phyloP scores from a whole-genome alignment of 2,329 filamentous ascomycete genomes.

The Phialocephala subalpina region DNA sequence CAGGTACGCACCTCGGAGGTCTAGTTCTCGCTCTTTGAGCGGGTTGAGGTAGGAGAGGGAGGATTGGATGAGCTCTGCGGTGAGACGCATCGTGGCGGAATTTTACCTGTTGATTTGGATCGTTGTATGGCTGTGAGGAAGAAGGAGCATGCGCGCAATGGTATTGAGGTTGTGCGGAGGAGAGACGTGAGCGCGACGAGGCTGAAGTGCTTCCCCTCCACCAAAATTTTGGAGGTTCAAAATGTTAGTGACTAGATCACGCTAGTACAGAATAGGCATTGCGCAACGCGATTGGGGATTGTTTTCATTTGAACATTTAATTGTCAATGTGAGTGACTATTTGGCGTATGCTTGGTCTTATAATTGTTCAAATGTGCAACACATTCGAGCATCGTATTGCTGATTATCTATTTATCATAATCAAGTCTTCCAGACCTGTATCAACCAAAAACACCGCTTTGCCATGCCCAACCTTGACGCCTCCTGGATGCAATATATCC shows the following conservation, averaged over 20 bases:
- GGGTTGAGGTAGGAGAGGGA: slow-evolving; percentile 99
- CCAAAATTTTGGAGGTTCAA: slow-evolving; percentile 16
- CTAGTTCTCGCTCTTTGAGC: slow-evolving; percentile 97
- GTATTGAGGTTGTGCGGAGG: slow-evolving; percentile 6
- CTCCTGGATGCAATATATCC: slow-evolving; percentile 28
- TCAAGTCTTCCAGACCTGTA: slow-evolving; percentile 3
- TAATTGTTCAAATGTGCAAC: not conserved
- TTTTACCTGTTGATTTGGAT: slow-evolving; percentile 24
- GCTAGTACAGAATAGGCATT: slow-evolving; percentile 28
- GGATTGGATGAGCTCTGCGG: slow-evolving; percentile 90
- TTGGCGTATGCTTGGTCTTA: not conserved
- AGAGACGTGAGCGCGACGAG: slow-evolving; percentile 15
- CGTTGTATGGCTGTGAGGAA: not conserved
- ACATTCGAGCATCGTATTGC: not conserved
- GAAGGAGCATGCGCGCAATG: not conserved
- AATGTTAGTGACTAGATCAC: slow-evolving; percentile 21
- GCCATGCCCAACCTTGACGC: slow-evolving; percentile 14
- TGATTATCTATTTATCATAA: slow-evolving; percentile 6
- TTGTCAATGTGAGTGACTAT: not conserved
- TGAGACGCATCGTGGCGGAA: slow-evolving; percentile 79
- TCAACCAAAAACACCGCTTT: slow-evolving; percentile 16
- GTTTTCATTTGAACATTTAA: not conserved
- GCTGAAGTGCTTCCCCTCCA: slow-evolving; percentile 27
- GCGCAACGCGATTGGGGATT: slow-evolving; percentile 3
- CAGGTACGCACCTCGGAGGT: slow-evolving; percentile 95